phyloP scores from a whole-genome alignment of 805 yeast genomes.

The Starmerella stellata region DNA sequence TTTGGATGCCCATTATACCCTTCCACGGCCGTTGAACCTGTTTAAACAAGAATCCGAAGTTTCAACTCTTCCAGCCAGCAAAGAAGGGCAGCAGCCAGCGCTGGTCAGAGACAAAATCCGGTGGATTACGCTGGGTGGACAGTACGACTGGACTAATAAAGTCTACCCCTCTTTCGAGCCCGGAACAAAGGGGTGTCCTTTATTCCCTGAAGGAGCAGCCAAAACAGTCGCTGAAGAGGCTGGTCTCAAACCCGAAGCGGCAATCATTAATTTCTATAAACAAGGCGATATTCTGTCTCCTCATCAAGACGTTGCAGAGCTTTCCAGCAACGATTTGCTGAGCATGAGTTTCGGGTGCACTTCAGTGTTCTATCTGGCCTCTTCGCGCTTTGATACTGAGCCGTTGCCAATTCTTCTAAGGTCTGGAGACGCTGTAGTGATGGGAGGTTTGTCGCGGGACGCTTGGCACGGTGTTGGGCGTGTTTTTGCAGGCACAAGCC shows the following conservation, averaged over 20 bases:
- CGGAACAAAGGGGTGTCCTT: constrained; percentile 21
- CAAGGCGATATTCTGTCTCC: constrained; percentile 29
- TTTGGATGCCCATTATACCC: constrained; percentile 21
- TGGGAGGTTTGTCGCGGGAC: constrained; percentile 26
- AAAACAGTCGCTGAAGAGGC: constrained; percentile 15
- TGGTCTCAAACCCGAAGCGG: constrained; percentile 24
- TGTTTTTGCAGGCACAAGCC: constrained; percentile 24
- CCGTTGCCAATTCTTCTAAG: constrained; percentile 25
- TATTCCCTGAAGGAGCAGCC: constrained; percentile 20
- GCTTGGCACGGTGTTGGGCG: constrained; percentile 30
- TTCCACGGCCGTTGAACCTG: constrained; percentile 22
- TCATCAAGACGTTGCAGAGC: constrained; percentile 30
- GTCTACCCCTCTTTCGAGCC: constrained; percentile 25
- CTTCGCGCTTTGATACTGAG: constrained; percentile 10
- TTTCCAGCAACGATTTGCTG: constrained; percentile 23
- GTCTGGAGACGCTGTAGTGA: constrained; percentile 27
- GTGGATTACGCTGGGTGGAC: constrained; percentile 33
- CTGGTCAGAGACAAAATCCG: constrained; percentile 20
- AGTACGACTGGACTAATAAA: constrained; percentile 30
- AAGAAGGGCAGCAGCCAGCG: constrained; percentile 8
- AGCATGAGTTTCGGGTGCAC: constrained; percentile 27
- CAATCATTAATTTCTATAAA: constrained; percentile 28
- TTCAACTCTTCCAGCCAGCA: constrained; percentile 1
- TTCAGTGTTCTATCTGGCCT: constrained; percentile 25
- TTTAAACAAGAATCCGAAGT: constrained; percentile 11